Percentiles rank a stretch among this genome's conserved stretches.
These are phyloP conservation scores for Nissolia schottii DNA, from an alignment of 306 rosid species.

Conservation along the genomic window DNA sequence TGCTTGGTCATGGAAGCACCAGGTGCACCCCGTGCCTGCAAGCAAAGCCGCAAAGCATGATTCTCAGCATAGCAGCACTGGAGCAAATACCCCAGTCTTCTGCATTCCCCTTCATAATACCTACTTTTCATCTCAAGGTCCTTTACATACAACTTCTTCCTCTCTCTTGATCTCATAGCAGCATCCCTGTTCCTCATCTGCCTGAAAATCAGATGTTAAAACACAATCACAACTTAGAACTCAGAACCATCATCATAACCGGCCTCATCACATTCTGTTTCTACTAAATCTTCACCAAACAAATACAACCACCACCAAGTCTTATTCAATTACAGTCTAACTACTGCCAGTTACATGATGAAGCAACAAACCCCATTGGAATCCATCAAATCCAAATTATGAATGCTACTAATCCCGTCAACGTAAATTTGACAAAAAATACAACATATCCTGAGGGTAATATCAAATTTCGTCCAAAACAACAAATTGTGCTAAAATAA, in stretches of 20 bases:
- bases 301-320: conserved; percentile 4
- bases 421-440: background rate
- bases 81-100: conserved; percentile 79
- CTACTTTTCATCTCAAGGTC: conserved; percentile 77
- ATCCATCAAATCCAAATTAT: background rate
- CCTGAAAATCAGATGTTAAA: conserved; percentile 44
- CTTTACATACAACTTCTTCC: conserved; percentile 70
- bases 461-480: background rate
- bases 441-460: background rate
- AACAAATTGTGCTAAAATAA: background rate
- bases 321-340: background rate
- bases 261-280: background rate
- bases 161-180: conserved; percentile 84
- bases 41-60: conserved; percentile 64
- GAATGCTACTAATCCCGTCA: background rate
- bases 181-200: conserved; percentile 89
- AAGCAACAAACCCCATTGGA: background rate
- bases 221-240: background rate
- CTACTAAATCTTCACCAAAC: background rate
- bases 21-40: conserved; percentile 57
- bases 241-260: background rate
- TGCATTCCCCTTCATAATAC: conserved; percentile 85
- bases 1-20: conserved; percentile 73
- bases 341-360: background rate
- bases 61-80: conserved; percentile 87